Evolutionary conservation across 2,329 filamentous ascomycete genomes (phyloP).

Genomic region (Coniochaeta hoffmannii): DNA sequence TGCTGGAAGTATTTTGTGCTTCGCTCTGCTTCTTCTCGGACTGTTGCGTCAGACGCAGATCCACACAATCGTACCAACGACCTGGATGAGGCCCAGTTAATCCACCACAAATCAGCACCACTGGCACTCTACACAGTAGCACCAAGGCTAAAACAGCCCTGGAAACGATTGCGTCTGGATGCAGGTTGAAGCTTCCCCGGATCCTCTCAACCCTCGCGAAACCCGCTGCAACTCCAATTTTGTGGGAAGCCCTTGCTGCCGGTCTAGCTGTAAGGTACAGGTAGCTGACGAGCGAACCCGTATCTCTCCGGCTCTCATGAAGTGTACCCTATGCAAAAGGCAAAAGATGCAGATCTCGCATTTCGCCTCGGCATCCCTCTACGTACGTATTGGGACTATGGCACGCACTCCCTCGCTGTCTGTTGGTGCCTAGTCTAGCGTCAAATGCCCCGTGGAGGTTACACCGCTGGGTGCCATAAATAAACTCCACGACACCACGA

Average conservation of each 20-base stretch:
- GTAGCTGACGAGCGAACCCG: not conserved
- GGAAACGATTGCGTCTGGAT: not conserved
- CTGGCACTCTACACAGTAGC: not conserved
- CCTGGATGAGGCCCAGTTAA: not conserved
- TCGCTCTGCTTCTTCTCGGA: too few species aligned
- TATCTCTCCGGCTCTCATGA: not conserved
- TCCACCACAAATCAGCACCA: not conserved
- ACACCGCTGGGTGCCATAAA: not conserved
- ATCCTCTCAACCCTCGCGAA: not conserved
- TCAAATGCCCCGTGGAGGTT: not conserved
- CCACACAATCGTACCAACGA: not conserved
- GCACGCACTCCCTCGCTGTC: too few species aligned
- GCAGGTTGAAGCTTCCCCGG: not conserved
- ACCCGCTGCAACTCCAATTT: not conserved
- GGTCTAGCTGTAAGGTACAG: not conserved
- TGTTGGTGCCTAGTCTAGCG: too few species aligned
- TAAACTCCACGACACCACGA: not conserved
- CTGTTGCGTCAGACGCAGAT: not conserved
- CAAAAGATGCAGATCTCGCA: not conserved
- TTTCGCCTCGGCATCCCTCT: not conserved
- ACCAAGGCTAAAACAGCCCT: not conserved
- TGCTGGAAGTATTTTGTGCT: not conserved
- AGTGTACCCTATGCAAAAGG: too few species aligned
- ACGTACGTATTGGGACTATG: too few species aligned
- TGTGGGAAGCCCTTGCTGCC: not conserved